Percentiles rank a stretch among this genome's conserved stretches.
phyloP scores from a whole-genome alignment of 345 rosid species.

The Trapa bicornis region DNA sequence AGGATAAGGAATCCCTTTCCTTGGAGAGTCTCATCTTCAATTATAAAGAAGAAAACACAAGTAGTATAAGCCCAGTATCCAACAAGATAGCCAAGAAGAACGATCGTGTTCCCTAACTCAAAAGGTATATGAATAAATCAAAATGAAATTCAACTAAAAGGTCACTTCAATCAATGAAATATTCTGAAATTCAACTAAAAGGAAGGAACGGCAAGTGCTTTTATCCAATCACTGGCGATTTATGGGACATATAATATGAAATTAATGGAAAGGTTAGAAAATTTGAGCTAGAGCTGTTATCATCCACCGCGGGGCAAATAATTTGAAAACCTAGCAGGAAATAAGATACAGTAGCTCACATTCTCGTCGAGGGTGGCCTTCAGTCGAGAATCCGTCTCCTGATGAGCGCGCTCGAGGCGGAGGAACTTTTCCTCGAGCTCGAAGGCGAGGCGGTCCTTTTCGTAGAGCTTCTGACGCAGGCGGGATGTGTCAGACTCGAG shows the following conservation, averaged over 20 bases:
- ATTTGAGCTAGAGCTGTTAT: too few relatives aligned
- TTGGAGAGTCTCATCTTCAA: constrained; percentile 55
- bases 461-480: constrained; percentile 36
- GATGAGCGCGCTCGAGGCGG: constrained; percentile 36
- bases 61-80: constrained; percentile 3
- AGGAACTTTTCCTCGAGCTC: constrained; percentile 47
- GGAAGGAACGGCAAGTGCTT: not conserved
- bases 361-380: constrained; percentile 53
- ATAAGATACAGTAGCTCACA: constrained; percentile 18
- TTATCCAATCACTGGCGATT: too few relatives aligned
- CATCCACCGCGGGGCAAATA: too few relatives aligned
- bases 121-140: not conserved
- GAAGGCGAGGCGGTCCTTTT: constrained; percentile 49
- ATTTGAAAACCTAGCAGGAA: not conserved
- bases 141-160: not conserved
- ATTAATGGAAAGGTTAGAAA: too few relatives aligned
- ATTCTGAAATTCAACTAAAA: too few relatives aligned
- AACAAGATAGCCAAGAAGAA: not conserved
- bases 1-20: constrained; percentile 64
- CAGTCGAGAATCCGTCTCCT: constrained; percentile 49
- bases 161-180: too few relatives aligned
- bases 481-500: constrained; percentile 56
- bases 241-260: too few relatives aligned
- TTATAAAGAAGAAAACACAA: constrained; percentile 9
- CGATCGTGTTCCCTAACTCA: not conserved